A percentile compares a stretch with the other conserved stretches of the same genome.
phyloP scores from a whole-genome alignment of 306 rosid species.

The Lithocarpus polystachyus region DNA sequence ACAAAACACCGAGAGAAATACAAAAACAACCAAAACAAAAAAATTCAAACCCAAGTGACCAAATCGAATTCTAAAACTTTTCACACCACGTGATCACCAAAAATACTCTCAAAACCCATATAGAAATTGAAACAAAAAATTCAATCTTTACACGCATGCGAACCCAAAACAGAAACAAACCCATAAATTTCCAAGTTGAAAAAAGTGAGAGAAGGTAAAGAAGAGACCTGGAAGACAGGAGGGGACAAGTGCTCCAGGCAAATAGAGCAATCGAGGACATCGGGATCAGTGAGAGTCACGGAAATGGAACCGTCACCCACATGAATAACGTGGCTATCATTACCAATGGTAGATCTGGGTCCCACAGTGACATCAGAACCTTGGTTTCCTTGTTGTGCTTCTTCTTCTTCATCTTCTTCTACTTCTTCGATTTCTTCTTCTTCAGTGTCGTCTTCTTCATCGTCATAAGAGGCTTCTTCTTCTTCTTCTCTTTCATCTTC shows the following conservation, averaged over 20 bases:
- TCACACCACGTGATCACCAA: background rate
- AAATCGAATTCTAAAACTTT: background rate
- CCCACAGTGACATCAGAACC: background rate
- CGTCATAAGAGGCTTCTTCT: background rate
- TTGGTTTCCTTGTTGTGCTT: background rate
- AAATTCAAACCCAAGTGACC: background rate
- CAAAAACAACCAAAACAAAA: background rate
- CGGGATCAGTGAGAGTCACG: conserved; percentile 56
- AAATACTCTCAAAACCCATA: background rate
- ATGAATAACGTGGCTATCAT: background rate
- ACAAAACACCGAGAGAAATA: background rate
- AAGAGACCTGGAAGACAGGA: conserved; percentile 73
- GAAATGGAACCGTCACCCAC: conserved; percentile 24
- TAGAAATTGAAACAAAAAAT: background rate
- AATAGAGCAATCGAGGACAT: conserved; percentile 75
- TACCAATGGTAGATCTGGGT: conserved; percentile 8
- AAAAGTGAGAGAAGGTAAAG: background rate
- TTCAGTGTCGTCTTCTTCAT: background rate
- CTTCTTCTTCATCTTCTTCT: background rate
- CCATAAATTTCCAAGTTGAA: background rate
- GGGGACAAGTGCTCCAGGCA: conserved; percentile 59
- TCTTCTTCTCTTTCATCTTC: background rate
- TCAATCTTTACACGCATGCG: background rate
- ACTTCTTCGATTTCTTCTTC: background rate
- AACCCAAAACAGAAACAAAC: background rate